Evolutionary conservation across 768 basidiomycete genomes (phyloP), one percentile per base, ranked within the genome.

Genomic region (Amanita phalloides): DNA sequence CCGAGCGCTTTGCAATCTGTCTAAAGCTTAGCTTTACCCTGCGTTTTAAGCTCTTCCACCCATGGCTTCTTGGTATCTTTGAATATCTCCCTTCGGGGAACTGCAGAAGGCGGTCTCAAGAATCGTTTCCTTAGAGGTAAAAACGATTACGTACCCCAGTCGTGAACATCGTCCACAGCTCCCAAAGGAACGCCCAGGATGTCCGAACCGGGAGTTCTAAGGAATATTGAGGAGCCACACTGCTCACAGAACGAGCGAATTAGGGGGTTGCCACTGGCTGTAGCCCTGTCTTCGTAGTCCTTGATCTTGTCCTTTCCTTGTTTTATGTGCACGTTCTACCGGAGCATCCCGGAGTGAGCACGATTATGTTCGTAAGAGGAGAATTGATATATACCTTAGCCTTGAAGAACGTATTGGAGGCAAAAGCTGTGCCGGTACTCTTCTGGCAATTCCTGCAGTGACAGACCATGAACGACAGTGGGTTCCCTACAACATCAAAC

Each of bases 371-470:
- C n/a, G n/a, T 30, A 8, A 17, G n/a, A 7, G 45, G n/a, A 41
- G 6, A 10, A 10, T 32, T 32, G 44, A 20, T 51, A 53, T 13
- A 11, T 38, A 68, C 68, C 46, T 60, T 43, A 21, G 44, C 53
- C 49, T 65, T 62, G 61, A 64, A 70, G 48, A 64, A 57, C 4
- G 60, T 54, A 49, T 67, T 64, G n/a, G 63, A 54, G 54, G 64
- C 61, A 55, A 68, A 70, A 2, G 62, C 65, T 25, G 63, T 62
- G 26, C 67, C 68, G 10, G 60, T 58, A 5, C 53, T 41, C 43
- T 64, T 60, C 58, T 65, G 64, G 58, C 68, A 70, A 45, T 70
- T 66, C 25, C 21, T 28, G 51, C 68, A 68, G 50, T 68, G 65
- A 47, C 67, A 70, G 5, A 68, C 54, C 4, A 58, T 50, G 53